These are phyloP conservation scores for Prunus mira DNA, from an alignment of 306 rosid genomes.

Conservation along the genomic window DNA sequence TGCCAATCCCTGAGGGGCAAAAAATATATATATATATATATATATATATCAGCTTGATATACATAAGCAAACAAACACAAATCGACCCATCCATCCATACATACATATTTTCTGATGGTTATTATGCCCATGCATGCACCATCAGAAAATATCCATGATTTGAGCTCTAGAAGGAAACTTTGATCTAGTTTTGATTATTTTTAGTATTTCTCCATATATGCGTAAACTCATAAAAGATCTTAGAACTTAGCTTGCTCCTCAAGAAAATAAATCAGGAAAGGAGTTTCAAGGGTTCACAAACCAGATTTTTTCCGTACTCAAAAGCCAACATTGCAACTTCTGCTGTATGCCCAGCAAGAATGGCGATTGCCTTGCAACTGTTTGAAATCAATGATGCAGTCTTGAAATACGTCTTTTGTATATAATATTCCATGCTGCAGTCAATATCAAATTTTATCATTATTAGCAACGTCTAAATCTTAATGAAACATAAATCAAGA, in stretches of 20 bases:
- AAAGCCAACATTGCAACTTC: slow-evolving; percentile 83
- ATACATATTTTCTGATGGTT: not conserved
- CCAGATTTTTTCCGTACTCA: slow-evolving; percentile 96
- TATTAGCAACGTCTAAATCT: not conserved
- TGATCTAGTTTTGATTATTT: not conserved
- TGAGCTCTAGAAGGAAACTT: not conserved
- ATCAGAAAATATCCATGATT: not conserved
- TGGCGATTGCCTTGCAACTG: slow-evolving; percentile 95
- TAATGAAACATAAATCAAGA: not conserved
- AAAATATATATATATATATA: too few species aligned
- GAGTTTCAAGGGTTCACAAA: slow-evolving; percentile 43
- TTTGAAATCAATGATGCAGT: slow-evolving; percentile 92
- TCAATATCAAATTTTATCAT: not conserved
- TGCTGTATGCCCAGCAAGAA: slow-evolving; percentile 88
- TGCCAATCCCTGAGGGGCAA: slow-evolving; percentile 78
- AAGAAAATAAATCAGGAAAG: not conserved
- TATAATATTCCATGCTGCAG: slow-evolving; percentile 95
- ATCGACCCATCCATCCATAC: not conserved
- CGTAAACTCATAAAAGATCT: slow-evolving; percentile 13
- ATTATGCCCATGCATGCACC: not conserved
- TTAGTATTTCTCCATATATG: not conserved
- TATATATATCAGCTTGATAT: not conserved
- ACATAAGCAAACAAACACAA: not conserved
- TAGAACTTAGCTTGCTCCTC: slow-evolving; percentile 4
- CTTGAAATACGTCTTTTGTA: slow-evolving; percentile 89